phyloP scores from a whole-genome alignment of 495 filamentous ascomycete species.

The Lophium mytilinum region DNA sequence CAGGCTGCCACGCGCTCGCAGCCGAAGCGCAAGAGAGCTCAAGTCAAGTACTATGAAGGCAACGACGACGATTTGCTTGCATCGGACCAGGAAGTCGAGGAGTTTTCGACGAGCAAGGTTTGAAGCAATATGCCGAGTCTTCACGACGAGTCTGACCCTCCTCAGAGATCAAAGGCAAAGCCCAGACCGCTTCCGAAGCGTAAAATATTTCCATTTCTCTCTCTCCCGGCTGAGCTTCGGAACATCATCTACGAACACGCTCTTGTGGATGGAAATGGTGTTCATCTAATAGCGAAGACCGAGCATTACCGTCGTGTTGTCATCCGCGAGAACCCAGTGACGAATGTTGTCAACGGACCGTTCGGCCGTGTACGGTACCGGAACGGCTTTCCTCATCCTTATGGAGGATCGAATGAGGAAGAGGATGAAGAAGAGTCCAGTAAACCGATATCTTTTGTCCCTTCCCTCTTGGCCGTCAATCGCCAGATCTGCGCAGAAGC shows the following conservation, averaged over 20 bases:
- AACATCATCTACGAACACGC: conserved; percentile 25
- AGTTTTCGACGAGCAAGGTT: conserved; percentile 5
- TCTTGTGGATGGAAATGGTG: conserved; percentile 14
- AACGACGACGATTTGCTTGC: background rate
- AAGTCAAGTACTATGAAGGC: conserved; percentile 21
- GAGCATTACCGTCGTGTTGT: conserved; percentile 24
- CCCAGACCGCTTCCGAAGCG: conserved; percentile 10
- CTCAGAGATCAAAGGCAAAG: conserved; percentile 6
- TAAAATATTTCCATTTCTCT: conserved; percentile 26
- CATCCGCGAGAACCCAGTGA: too few relatives aligned
- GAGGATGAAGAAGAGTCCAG: background rate
- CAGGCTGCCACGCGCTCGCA: background rate
- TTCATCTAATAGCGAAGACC: conserved; percentile 18
- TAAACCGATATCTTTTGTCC: conserved; percentile 9
- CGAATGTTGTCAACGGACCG: too few relatives aligned
- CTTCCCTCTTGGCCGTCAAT: conserved; percentile 25
- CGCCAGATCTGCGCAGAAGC: conserved; percentile 27
- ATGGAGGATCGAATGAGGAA: background rate
- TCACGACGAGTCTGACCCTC: background rate
- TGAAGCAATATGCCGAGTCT: background rate
- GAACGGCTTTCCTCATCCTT: too few relatives aligned
- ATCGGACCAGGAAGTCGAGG: conserved; percentile 4
- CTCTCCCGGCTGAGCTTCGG: conserved; percentile 28
- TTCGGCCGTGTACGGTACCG: too few relatives aligned
- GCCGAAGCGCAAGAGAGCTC: conserved; percentile 28